Conservation (phyloP, 495 filamentous ascomycete species). For the Terfezia claveryi region DNA sequence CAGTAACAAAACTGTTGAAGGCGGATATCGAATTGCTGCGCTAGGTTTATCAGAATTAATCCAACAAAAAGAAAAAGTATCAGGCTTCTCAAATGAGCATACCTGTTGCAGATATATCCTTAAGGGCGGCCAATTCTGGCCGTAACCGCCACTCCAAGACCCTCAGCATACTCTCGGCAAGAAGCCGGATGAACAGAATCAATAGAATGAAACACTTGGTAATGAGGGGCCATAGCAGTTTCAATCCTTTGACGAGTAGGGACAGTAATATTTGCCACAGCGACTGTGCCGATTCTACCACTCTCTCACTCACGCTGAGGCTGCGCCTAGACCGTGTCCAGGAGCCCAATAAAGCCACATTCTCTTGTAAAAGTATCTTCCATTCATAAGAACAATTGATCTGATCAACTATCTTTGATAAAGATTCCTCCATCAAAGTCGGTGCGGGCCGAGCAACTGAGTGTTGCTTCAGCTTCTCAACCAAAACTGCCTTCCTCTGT, state of each 20-base stretch:
- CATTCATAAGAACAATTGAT: conserved; percentile 92
- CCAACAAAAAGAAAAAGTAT: neutral
- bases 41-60: conserved; percentile 18
- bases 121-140: conserved; percentile 63
- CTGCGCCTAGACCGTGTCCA: conserved; percentile 49
- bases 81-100: conserved; percentile 1
- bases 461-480: conserved; percentile 80
- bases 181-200: conserved; percentile 57
- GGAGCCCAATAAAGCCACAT: conserved; percentile 52
- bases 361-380: conserved; percentile 61
- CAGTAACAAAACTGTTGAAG: conserved; percentile 98
- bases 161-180: conserved; percentile 57
- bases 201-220: conserved; percentile 49
- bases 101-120: conserved; percentile 76
- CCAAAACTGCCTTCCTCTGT: conserved; percentile 34
- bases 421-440: conserved; percentile 60
- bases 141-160: conserved; percentile 73
- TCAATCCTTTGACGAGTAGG: conserved; percentile 45
- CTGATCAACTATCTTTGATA: conserved; percentile 72
- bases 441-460: conserved; percentile 53
- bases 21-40: conserved; percentile 95
- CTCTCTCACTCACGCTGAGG: conserved; percentile 80
- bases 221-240: conserved; percentile 60
- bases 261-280: conserved; percentile 52
- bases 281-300: conserved; percentile 80